phyloP scores from a whole-genome alignment of 2,329 filamentous ascomycete species.

The Calonectria fujianensis region DNA sequence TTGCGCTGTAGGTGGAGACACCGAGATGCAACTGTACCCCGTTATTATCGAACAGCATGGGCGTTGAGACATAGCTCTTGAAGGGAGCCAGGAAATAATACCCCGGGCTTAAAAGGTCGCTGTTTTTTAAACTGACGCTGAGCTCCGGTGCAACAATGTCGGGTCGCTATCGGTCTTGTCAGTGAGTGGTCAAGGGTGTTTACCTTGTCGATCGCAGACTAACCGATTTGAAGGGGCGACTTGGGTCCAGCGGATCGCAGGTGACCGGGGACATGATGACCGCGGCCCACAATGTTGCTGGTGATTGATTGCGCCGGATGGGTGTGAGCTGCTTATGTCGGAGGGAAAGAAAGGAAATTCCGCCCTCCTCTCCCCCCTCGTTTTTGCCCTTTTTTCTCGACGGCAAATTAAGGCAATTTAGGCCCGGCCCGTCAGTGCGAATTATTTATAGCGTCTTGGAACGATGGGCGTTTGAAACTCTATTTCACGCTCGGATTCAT shows the following conservation, averaged over 20 bases:
- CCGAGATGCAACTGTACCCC: background rate
- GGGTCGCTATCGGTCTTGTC: background rate
- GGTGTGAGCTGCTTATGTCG: background rate
- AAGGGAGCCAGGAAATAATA: constrained; percentile 9
- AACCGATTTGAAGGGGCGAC: constrained; percentile 20
- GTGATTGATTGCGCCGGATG: background rate
- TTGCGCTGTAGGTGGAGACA: too few species aligned
- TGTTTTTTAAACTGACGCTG: background rate
- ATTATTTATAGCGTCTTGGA: background rate
- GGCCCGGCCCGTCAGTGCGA: background rate
- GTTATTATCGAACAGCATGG: background rate
- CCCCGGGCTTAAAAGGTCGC: background rate
- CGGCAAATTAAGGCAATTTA: background rate
- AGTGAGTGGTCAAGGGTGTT: background rate
- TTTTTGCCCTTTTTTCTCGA: background rate
- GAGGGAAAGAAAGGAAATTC: too few species aligned
- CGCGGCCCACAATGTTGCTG: background rate
- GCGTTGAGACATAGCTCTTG: constrained; percentile 23
- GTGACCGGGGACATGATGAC: background rate
- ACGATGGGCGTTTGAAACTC: background rate
- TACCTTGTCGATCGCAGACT: background rate
- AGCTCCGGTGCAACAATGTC: constrained; percentile 10
- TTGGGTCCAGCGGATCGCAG: constrained; percentile 5
- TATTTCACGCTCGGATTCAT: background rate
- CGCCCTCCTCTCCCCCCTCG: background rate